Evolutionary conservation across 208 protist genomes (phyloP).

Genomic region (Acanthamoeba divionensis): DNA sequence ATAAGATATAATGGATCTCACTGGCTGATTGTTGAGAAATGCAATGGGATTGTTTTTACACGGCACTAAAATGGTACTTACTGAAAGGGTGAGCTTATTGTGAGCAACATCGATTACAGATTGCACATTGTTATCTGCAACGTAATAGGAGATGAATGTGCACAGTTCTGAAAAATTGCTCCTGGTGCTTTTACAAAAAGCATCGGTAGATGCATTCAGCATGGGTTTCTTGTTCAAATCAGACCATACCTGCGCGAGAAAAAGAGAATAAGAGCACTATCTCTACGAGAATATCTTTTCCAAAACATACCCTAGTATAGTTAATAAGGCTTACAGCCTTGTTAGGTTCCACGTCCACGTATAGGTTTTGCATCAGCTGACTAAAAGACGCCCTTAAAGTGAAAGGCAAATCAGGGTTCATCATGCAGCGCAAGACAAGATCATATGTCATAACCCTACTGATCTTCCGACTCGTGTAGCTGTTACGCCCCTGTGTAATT

Average conservation of each 20-base stretch:
- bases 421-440: conserved; percentile 13
- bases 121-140: neutral
- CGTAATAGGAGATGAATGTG: neutral
- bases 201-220: neutral
- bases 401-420: neutral
- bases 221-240: neutral
- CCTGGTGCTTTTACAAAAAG: too few relatives aligned
- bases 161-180: neutral
- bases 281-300: too few relatives aligned
- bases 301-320: conserved; percentile 13
- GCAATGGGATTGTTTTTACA: too few relatives aligned
- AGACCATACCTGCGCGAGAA: conserved; percentile 24
- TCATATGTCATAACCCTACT: neutral
- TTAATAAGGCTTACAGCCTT: conserved; percentile 1
- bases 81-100: conserved; percentile 33
- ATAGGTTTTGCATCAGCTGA: conserved; percentile 27
- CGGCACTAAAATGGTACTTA: too few relatives aligned
- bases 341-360: neutral
- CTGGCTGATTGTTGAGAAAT: too few relatives aligned
- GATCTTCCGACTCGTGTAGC: neutral
- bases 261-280: too few relatives aligned
- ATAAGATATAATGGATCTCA: too few relatives aligned
- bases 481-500: neutral
- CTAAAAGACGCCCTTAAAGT: neutral
- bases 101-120: neutral